These are phyloP conservation scores for Aspergillus steynii DNA, from an alignment of 495 filamentous ascomycete species.

Conservation along the genomic window DNA sequence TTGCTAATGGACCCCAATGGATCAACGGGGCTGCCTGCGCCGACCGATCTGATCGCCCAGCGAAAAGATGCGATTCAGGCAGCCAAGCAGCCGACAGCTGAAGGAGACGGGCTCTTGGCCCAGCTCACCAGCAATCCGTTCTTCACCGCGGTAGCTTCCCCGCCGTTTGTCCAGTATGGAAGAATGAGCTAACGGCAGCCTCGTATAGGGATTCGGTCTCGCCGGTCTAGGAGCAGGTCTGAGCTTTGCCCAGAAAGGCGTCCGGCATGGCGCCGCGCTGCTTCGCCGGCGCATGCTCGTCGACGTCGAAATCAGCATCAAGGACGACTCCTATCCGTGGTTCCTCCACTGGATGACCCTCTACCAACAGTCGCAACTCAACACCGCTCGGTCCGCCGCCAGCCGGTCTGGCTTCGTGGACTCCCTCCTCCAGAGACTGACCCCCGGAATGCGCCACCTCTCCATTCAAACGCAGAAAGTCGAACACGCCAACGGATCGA, in stretches of 20 bases:
- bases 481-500: conserved; percentile 60
- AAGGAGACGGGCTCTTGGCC: conserved; percentile 46
- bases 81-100: conserved; percentile 26
- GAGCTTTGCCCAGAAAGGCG: conserved; percentile 71
- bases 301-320: conserved; percentile 89
- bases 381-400: conserved; percentile 35
- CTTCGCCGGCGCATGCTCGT: conserved; percentile 85
- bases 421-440: conserved; percentile 56
- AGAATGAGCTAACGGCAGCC: not conserved
- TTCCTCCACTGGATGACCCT: conserved; percentile 90
- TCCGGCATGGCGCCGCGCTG: conserved; percentile 66
- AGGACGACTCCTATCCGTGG: conserved; percentile 93
- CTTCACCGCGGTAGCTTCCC: conserved; percentile 60
- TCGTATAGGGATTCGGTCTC: conserved; percentile 71
- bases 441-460: conserved; percentile 65
- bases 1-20: conserved; percentile 42
- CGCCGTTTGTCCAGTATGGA: not conserved
- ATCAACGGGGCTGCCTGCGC: conserved; percentile 34
- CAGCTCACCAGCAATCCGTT: conserved; percentile 67
- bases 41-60: conserved; percentile 40
- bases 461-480: conserved; percentile 66
- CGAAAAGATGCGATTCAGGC: conserved; percentile 35
- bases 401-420: conserved; percentile 49
- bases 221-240: conserved; percentile 79
- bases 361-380: conserved; percentile 63